These are phyloP conservation scores for Aspergillus transmontanensis DNA, from an alignment of 2,329 filamentous ascomycete species.

Conservation along the genomic window DNA sequence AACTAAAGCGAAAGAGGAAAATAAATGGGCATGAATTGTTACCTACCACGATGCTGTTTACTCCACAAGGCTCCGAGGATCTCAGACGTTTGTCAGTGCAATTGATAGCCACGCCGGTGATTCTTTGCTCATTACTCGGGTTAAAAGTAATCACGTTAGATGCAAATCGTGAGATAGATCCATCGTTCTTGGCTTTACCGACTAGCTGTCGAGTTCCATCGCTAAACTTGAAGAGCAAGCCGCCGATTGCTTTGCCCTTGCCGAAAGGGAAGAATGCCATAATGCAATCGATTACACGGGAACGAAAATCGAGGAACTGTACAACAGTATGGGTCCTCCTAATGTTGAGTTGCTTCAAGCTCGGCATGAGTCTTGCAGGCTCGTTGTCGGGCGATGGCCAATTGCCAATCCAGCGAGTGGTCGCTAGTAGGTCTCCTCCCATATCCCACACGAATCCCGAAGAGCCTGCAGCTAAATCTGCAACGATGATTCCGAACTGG, in stretches of 20 bases:
- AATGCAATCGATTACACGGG: neutral
- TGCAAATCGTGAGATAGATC: neutral
- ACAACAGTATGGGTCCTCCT: neutral
- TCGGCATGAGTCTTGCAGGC: neutral
- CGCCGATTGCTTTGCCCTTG: neutral
- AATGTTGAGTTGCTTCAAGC: neutral
- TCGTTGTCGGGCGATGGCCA: neutral
- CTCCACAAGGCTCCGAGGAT: neutral
- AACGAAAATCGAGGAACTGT: neutral
- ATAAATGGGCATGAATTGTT: neutral
- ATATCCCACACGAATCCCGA: neutral
- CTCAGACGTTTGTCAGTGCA: neutral
- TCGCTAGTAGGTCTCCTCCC: neutral
- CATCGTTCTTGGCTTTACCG: neutral
- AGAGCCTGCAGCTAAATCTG: neutral
- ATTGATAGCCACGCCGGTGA: neutral
- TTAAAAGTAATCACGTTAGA: neutral
- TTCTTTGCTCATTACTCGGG: neutral
- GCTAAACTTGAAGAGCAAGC: neutral
- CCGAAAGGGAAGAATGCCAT: neutral
- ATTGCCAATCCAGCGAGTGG: neutral
- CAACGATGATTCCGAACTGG: neutral
- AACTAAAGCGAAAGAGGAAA: neutral
- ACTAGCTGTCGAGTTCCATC: neutral
- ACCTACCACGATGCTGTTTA: neutral